Conservation (phyloP, 352 stramenopile genomes). For the Phytophthora idaei region DNA sequence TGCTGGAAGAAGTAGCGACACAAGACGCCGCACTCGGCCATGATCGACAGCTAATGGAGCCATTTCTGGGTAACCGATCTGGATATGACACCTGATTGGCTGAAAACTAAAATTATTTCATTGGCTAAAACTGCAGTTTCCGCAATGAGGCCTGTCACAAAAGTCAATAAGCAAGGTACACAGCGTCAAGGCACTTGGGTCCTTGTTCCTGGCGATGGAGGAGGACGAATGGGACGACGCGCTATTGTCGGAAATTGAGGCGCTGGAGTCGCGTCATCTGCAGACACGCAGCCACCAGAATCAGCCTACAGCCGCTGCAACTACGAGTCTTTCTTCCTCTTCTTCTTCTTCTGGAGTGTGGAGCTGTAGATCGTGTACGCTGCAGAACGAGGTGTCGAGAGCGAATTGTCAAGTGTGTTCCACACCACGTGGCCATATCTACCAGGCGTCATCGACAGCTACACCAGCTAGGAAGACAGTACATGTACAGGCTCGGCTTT, state of each 20-base stretch:
- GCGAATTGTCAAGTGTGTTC: constrained; percentile 54
- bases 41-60: constrained; percentile 3
- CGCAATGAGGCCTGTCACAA: not conserved
- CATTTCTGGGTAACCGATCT: not conserved
- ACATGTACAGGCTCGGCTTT: constrained; percentile 70
- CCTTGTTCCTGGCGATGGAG: constrained; percentile 18
- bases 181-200: not conserved
- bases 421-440: constrained; percentile 52
- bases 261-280: constrained; percentile 61
- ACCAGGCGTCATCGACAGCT: constrained; percentile 7
- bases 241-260: constrained; percentile 69
- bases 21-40: constrained; percentile 54
- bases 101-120: not conserved
- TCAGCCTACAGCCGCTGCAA: constrained; percentile 1
- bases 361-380: constrained; percentile 69
- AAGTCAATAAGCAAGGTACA: not conserved
- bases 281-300: constrained; percentile 10
- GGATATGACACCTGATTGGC: not conserved
- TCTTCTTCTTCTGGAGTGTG: constrained; percentile 16
- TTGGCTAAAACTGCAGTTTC: constrained; percentile 3
- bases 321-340: not conserved
- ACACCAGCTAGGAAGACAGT: constrained; percentile 47
- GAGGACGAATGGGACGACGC: constrained; percentile 89
- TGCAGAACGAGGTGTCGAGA: constrained; percentile 50
- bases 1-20: constrained; percentile 88